Base-by-base conservation (phyloP, 2,329 filamentous ascomycete genomes). In the Epichloe bromicola region DNA sequence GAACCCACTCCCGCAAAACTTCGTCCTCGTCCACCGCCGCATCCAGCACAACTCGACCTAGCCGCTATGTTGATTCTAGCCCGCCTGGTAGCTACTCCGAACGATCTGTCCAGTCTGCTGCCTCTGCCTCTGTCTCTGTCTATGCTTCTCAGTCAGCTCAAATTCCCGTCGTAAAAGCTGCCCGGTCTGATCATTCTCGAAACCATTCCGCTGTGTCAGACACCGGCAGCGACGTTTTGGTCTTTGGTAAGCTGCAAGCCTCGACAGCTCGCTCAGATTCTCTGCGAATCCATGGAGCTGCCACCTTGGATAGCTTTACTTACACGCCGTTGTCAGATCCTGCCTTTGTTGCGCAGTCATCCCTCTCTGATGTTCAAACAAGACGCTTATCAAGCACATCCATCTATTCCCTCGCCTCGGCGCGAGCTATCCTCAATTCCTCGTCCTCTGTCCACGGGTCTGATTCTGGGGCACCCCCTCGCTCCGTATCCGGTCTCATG, bases 301-400 rank as follows among this genome's bases (percentile, higher is more conserved):
- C 51, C 51, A 55, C 52, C 53, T 54, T 54, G 49, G 62, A 59
- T 45, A 59, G 54, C 51, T 53, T 59, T 45, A 53, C 59, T 55
- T 59, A 65, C 43, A 61, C 57, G 60, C 62, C 54, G 60, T 65
- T 76, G 46, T 71, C 76, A 46, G 79, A 83, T 51, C 62, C 73
- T 40, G 67, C 74, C 46, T 62, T 72, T 55, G 67, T 66, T 46
- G 60, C 70, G 40, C 69, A 70, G 49, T 69, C 71, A 19, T 77
- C 77, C 12, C 65, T 72, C 53, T 75, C 75, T 15, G 74, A 78
- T 19, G 60, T 65, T 20, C 71, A 83, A 39, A 72, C 72, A 43
- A 85, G 86, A 60, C 80, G 86, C 48, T 73, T 85, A 62, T 89
- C 85, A 23, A 76, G 84, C 53, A 86, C 83, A 7, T 90, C 86